These are phyloP conservation scores for Pichia sp. DNA, from an alignment of 1,139 yeast genomes.

Conservation along the genomic window DNA sequence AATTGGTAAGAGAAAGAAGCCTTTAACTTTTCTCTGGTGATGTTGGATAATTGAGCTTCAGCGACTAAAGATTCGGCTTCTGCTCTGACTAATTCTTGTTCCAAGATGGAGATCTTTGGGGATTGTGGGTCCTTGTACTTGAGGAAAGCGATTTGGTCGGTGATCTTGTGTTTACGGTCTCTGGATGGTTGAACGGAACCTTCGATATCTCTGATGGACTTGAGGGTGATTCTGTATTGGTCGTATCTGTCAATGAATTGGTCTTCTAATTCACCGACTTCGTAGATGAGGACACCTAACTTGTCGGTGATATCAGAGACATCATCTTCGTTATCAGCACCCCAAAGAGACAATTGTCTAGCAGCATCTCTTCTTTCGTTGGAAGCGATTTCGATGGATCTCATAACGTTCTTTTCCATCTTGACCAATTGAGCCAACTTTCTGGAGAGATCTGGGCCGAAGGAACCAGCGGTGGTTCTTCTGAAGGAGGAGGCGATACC, in stretches of 20 bases:
- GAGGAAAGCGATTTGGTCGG: constrained; percentile 79
- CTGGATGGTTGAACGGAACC: constrained; percentile 86
- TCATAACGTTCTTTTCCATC: constrained; percentile 79
- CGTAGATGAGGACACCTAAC: constrained; percentile 78
- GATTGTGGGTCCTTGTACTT: constrained; percentile 85
- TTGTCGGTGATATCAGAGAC: constrained; percentile 85
- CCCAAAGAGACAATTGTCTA: constrained; percentile 81
- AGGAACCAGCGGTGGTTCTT: constrained; percentile 68
- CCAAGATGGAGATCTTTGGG: constrained; percentile 76
- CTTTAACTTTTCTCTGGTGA: constrained; percentile 83
- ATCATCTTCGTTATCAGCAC: constrained; percentile 82
- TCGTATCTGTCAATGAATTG: constrained; percentile 85
- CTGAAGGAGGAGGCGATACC: constrained; percentile 66
- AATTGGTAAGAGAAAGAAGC: constrained; percentile 84
- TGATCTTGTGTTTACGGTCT: constrained; percentile 82
- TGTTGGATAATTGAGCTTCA: constrained; percentile 85
- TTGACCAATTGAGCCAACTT: constrained; percentile 75
- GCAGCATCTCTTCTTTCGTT: constrained; percentile 82
- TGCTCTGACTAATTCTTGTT: constrained; percentile 87
- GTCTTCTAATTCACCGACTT: constrained; percentile 85
- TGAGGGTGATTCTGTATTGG: constrained; percentile 79
- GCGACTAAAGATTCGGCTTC: constrained; percentile 91
- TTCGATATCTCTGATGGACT: constrained; percentile 80
- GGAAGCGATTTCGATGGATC: constrained; percentile 76
- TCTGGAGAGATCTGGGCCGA: constrained; percentile 78